Evolutionary conservation across 1,139 yeast genomes (phyloP), one percentile per base, ranked within the genome.

Genomic region (Diutina siamensis): DNA sequence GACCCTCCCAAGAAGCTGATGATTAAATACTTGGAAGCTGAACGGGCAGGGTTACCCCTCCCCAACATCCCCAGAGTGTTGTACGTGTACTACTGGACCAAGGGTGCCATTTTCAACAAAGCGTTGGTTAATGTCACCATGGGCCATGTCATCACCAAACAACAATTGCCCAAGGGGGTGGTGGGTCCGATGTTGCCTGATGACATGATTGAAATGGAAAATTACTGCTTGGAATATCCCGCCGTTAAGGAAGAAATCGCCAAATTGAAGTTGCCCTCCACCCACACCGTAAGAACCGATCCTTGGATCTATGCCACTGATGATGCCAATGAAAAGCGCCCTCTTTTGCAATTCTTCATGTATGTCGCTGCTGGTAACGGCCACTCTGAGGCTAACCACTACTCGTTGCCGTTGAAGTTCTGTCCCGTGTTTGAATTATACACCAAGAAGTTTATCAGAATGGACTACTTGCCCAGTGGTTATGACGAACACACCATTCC

Each of bases 261-360:
- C 55, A 83, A 77, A 63, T 75, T 74, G 71, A 75, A 69, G 57
- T 73, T 74, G 57, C 87, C 80, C 57, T 60, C 64, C 44, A 71
- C 74, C 21, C 70, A 72, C 56, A 58, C 74, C 45, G 78, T 85
- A 46, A 76, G 82, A 58, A 75, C 72, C 58, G 87, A 86, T 59
- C 89, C 94, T 46, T 86, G 95, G 95, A 85, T 85, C 72, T 85
- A 85, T 60, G 95, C 94, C 54, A 81, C 87, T 40, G 89, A 83
- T 59, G 76, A 74, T 54, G 63, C 72, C 44, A 71, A 74, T 49
- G 83, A 78, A 57, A 67, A 53, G 44, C 72, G 86, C 61, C 78
- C 81, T 28, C 69, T 80, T 65, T 66, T 81, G 54, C 92, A 83
- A 67, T 78, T 81, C 61, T 82, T 80, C 67, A 80, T 83, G 80